Base-by-base conservation (phyloP, 305 asterid species). In the Solanum hybrid region DNA sequence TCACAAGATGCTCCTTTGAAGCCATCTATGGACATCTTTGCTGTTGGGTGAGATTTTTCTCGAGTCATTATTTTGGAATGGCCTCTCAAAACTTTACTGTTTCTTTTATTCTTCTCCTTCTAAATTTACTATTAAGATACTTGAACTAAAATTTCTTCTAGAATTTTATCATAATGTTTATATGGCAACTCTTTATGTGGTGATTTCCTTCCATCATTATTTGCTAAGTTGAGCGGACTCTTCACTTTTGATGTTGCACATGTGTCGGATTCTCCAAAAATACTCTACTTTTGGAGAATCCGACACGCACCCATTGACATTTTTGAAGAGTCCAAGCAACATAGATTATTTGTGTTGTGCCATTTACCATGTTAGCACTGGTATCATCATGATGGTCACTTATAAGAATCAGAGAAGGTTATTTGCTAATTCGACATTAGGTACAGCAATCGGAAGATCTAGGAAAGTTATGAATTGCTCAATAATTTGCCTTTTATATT, bases 1-100 rank as follows among this genome's bases (percentile, higher is more conserved):
- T 92, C 95, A 79, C 97, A 95, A 91, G 98, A 97, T 93, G 98
- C 97, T 79, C 94, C 93, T 65, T 91, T 97, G 93, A 95, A 95
- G 93, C 98, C 98, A 88, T 95, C 98, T 65, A 97, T 97, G 99
- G 99, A 97, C 93, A 94, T 97, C 92, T 97, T 97, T 91, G 89
- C 99, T 91, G 98, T 95, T 70, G 99, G 99, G 99, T 97, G 95
- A 96, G 99, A 90, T 87, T 75, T 91, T 82, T 80, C 87, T 34
- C 20, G 79, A 73, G 76, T 88, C 75, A 73, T 91, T 89, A 51
- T 85, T 76, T 85, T 88, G 37, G 86, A 80, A 12, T 51, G 81
- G 72, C 73, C 20, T 72, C 88, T 84, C 37, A 41, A 17, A 83
- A 45, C 38, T 45, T 27, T 41, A 41, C 72, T 41, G 15, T 77